Conservation (phyloP, 192 early-diverging fungal genomes). For the Backusella morwellensis region DNA sequence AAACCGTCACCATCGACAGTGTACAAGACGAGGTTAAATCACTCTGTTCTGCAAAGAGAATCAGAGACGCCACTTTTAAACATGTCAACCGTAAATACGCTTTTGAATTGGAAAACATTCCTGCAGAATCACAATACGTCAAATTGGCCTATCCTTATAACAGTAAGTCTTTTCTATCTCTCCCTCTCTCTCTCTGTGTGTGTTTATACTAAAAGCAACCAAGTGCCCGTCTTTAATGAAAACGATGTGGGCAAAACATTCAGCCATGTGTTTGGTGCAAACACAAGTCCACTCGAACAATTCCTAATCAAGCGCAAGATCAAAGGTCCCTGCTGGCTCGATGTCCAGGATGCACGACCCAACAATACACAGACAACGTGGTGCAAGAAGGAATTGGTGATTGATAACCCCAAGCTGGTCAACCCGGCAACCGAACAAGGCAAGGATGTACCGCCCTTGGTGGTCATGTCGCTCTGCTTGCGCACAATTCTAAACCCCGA, state of each 20-base stretch:
- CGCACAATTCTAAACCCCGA: slow-evolving; percentile 80
- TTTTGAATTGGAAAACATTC: slow-evolving; percentile 84
- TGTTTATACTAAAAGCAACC: background rate
- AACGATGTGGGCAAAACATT: slow-evolving; percentile 71
- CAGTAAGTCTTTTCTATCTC: slow-evolving; percentile 29
- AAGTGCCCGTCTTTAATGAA: slow-evolving; percentile 58
- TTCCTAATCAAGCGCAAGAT: slow-evolving; percentile 92
- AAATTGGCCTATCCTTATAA: slow-evolving; percentile 82
- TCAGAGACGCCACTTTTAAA: slow-evolving; percentile 60
- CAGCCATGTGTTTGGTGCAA: slow-evolving; percentile 84
- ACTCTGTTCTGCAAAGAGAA: slow-evolving; percentile 51
- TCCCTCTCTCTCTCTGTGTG: too few relatives aligned
- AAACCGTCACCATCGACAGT: slow-evolving; percentile 56
- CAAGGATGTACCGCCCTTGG: slow-evolving; percentile 67
- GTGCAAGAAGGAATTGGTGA: slow-evolving; percentile 76
- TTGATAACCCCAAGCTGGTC: slow-evolving; percentile 72
- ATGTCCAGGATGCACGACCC: slow-evolving; percentile 57
- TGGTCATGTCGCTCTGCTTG: slow-evolving; percentile 84
- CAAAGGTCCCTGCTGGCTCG: slow-evolving; percentile 97
- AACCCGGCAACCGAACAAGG: slow-evolving; percentile 51
- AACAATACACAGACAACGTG: slow-evolving; percentile 63
- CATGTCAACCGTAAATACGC: slow-evolving; percentile 82
- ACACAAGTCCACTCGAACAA: slow-evolving; percentile 85
- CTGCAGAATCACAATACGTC: slow-evolving; percentile 77
- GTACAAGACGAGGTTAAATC: slow-evolving; percentile 78